Conservation (phyloP, 2,329 filamentous ascomycete genomes). For the Zymoseptoria tritici region DNA sequence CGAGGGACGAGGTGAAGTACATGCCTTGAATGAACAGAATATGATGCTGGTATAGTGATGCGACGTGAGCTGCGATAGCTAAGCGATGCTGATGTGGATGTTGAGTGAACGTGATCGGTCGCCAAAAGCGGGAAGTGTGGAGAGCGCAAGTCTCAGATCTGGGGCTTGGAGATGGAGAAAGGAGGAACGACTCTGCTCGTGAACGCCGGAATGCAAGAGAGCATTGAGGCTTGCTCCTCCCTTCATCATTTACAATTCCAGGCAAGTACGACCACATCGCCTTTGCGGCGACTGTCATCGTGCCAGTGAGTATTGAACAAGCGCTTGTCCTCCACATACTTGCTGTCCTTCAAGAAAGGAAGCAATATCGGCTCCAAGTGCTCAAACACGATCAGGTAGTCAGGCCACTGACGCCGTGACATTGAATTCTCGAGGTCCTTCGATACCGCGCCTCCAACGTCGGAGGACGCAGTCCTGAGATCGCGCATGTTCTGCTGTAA, state of each 20-base stretch:
- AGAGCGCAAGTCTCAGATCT: neutral
- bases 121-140: neutral
- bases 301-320: conserved; percentile 57
- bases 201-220: neutral
- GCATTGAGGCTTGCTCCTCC: neutral
- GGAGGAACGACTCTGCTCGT: neutral
- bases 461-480: conserved; percentile 3
- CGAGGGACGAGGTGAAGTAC: neutral
- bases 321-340: conserved; percentile 52
- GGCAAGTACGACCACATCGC: conserved; percentile 53
- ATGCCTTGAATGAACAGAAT: neutral
- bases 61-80: neutral
- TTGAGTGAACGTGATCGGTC: neutral
- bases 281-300: conserved; percentile 53
- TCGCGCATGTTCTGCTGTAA: conserved; percentile 35
- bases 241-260: neutral
- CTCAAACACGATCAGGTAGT: conserved; percentile 48
- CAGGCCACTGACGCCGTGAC: conserved; percentile 33
- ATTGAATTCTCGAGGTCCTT: neutral
- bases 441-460: conserved; percentile 4
- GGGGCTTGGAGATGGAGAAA: neutral
- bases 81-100: neutral
- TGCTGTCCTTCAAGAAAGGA: conserved; percentile 35
- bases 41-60: neutral
- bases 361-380: conserved; percentile 47